Base-by-base conservation (phyloP, 2,329 filamentous ascomycete species). In the Pseudogymnoascus sp. region DNA sequence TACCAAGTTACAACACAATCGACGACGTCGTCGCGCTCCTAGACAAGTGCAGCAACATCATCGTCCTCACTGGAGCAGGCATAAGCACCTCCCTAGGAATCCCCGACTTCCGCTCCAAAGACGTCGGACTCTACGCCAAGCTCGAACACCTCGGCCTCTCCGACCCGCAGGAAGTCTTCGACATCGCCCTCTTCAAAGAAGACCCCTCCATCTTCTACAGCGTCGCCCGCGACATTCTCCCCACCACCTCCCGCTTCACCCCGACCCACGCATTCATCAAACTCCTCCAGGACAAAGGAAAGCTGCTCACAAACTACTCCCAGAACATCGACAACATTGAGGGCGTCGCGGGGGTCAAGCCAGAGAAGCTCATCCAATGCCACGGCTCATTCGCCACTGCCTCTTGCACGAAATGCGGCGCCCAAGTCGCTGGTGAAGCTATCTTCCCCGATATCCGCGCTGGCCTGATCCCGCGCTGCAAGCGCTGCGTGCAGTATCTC, bases 311-410 rank as follows among this genome's bases (percentile, higher is more conserved):
- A 44, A 97, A 97, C 77, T 99, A 97, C 78, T 96, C 95, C 0
- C 95, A 99, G 74, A 99, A 99, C 75, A 97, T 99, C 72, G 95
- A 99, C 79, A 97, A 97, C 70, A 86, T 97, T 61, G 93, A 99
- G 75, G 84, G 87, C 66, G 87, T 90, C 71, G 93, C 93, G 0
- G 95, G 95, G 21, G 90, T 99, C 65, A 77, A 81, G 21, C 82
- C 85, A 1, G 87, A 90, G 36, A 96, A 95, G 72, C 82, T 97
- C 16, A 89, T 99, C 28, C 93, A 99, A 76, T 97, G 95, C 74
- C 95, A 99, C 73, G 95, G 95, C 65, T 96, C 91, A 5, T 97
- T 97, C 78, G 93, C 93, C 46, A 96, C 89, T 0, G 95, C 95
- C 21, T 90, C 87, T 2, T 99, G 95, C 75, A 84, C 95, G 53